A percentile compares a stretch with the other conserved stretches of the same genome.
These are phyloP conservation scores for Harringtonia aguacate DNA, from an alignment of 2,329 filamentous ascomycete genomes.

Conservation along the genomic window DNA sequence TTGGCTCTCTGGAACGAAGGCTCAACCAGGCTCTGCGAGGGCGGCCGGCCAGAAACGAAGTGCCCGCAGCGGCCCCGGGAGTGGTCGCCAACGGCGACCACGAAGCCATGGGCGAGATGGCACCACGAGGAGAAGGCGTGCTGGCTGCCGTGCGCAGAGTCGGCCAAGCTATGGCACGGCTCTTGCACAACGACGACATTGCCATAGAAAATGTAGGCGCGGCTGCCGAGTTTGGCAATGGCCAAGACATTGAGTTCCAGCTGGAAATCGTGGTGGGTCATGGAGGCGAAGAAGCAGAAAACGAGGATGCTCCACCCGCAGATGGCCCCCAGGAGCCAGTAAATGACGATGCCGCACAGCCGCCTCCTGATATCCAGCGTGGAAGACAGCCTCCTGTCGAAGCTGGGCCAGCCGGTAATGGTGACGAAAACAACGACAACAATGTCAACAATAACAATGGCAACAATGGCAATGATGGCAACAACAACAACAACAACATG, in stretches of 20 bases:
- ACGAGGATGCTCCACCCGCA: no score
- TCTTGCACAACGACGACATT: slow-evolving; percentile 8
- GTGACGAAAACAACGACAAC: not conserved
- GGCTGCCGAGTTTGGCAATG: not conserved
- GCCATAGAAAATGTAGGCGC: slow-evolving; percentile 4
- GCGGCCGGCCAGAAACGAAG: slow-evolving; percentile 4
- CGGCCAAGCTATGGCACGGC: slow-evolving; percentile 13
- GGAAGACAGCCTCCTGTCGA: not conserved
- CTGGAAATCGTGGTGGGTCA: slow-evolving; percentile 8
- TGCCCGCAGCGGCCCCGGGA: not conserved
- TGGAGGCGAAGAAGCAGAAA: slow-evolving; percentile 18
- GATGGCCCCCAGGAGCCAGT: slow-evolving; percentile 23
- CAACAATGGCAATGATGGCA: not conserved
- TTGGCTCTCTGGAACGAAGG: slow-evolving; percentile 34
- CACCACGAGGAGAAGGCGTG: slow-evolving; percentile 8
- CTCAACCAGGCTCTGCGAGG: slow-evolving; percentile 37
- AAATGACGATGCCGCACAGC: slow-evolving; percentile 12
- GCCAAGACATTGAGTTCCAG: slow-evolving; percentile 5
- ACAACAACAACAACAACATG: not conserved
- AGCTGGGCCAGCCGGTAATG: not conserved
- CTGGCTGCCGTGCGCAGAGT: slow-evolving; percentile 12
- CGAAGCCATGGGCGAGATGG: not conserved
- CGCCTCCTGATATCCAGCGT: slow-evolving; percentile 1
- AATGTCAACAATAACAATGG: slow-evolving; percentile 1
- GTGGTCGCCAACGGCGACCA: not conserved